These are phyloP conservation scores for Halophytophthora polymorphica DNA, from an alignment of 352 stramenopile genomes.

Conservation along the genomic window DNA sequence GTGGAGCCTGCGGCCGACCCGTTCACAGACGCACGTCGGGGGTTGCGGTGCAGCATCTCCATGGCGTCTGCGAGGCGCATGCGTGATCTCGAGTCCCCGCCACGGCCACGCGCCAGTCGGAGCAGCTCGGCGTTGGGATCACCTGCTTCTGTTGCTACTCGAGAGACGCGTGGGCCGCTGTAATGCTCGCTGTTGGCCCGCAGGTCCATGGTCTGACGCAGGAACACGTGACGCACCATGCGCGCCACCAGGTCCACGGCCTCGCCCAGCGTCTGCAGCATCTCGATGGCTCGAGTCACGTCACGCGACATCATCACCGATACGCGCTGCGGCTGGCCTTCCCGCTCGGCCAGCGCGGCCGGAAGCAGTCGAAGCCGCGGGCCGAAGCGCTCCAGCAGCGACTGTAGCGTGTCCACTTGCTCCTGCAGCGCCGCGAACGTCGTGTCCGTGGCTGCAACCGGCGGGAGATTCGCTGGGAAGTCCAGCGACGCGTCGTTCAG, in stretches of 20 bases:
- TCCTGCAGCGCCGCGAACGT: conserved; percentile 37
- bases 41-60: conserved; percentile 1
- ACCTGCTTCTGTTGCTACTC: background rate
- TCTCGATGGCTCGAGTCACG: conserved; percentile 47
- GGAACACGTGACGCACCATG: conserved; percentile 48
- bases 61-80: conserved; percentile 9
- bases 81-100: too few relatives aligned
- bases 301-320: conserved; percentile 16
- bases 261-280: conserved; percentile 52
- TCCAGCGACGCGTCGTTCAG: conserved; percentile 38
- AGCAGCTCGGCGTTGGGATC: background rate
- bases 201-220: conserved; percentile 34
- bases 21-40: background rate
- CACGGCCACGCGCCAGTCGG: too few relatives aligned
- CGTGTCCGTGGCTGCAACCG: conserved; percentile 16
- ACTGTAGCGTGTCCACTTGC: conserved; percentile 47
- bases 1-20: conserved; percentile 8
- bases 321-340: conserved; percentile 14
- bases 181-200: background rate
- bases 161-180: background rate
- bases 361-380: conserved; percentile 44
- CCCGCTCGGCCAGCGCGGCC: conserved; percentile 33
- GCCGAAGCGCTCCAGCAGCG: conserved; percentile 46
- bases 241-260: conserved; percentile 42
- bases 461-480: conserved; percentile 19